Evolutionary conservation across 139 green algal genomes (phyloP).

Genomic region (Ettlia oleoabundans): DNA sequence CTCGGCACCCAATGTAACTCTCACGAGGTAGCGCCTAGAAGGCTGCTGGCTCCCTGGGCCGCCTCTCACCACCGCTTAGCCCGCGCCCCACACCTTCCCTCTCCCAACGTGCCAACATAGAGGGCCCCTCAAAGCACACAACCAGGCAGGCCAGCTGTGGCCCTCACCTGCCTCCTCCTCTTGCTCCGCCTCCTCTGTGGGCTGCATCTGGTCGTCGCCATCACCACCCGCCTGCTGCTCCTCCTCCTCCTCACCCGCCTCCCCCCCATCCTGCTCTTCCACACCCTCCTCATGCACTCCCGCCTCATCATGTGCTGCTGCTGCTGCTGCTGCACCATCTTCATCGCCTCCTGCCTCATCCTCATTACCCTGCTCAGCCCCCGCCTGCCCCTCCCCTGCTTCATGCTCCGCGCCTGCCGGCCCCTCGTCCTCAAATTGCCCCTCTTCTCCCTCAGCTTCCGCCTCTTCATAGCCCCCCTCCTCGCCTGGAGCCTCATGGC

Average conservation of each 20-base stretch:
- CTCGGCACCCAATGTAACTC: too few relatives aligned
- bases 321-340: not conserved
- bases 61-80: not conserved
- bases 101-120: too few relatives aligned
- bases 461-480: not conserved
- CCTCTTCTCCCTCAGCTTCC: not conserved
- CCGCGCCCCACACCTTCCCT: too few relatives aligned
- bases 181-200: conserved; percentile 10
- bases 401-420: not conserved
- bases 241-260: not conserved
- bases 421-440: not conserved
- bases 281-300: not conserved
- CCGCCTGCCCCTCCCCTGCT: not conserved
- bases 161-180: too few relatives aligned
- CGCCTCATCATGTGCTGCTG: not conserved
- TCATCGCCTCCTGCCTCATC: not conserved
- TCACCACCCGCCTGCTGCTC: not conserved
- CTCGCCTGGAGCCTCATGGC: not conserved
- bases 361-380: not conserved
- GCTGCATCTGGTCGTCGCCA: conserved; percentile 16
- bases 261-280: not conserved
- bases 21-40: not conserved
- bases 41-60: too few relatives aligned
- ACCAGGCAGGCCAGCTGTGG: too few relatives aligned
- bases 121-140: too few relatives aligned